These are phyloP conservation scores for Hemisphaericaspora lyxosophila DNA, from an alignment of 1,139 yeast species.

Conservation along the genomic window DNA sequence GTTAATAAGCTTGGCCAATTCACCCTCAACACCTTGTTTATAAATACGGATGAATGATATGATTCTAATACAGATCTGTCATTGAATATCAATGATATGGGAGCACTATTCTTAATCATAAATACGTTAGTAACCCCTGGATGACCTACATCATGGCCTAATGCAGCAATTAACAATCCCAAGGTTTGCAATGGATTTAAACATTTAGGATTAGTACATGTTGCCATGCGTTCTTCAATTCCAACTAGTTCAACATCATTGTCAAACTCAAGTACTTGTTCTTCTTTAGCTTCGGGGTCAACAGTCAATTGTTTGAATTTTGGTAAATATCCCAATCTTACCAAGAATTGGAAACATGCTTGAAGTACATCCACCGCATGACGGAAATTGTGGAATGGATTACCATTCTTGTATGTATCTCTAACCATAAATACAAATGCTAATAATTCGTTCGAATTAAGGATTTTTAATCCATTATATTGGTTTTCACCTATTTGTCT, in stretches of 20 bases:
- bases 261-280: conserved; percentile 6
- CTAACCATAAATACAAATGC: conserved; percentile 65
- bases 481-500: conserved; percentile 22
- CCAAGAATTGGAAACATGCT: conserved; percentile 71
- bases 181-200: conserved; percentile 51
- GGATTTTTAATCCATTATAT: conserved; percentile 17
- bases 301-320: conserved; percentile 34
- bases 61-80: conserved; percentile 77
- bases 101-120: conserved; percentile 60
- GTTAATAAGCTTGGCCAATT: conserved; percentile 61
- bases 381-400: conserved; percentile 91
- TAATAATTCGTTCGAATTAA: conserved; percentile 47
- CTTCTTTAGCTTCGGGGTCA: conserved; percentile 31
- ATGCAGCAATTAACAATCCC: conserved; percentile 71
- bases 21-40: conserved; percentile 52
- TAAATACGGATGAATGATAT: conserved; percentile 75
- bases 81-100: conserved; percentile 61
- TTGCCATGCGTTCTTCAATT: background rate
- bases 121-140: conserved; percentile 90
- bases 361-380: conserved; percentile 96
- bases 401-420: conserved; percentile 77
- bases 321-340: conserved; percentile 49
- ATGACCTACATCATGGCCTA: conserved; percentile 96
- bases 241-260: conserved; percentile 5
- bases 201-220: conserved; percentile 13